Evolutionary conservation across 148 eudicot species (phyloP), one percentile per base, ranked within the genome.

Genomic region (Salicornia ramosissima): DNA sequence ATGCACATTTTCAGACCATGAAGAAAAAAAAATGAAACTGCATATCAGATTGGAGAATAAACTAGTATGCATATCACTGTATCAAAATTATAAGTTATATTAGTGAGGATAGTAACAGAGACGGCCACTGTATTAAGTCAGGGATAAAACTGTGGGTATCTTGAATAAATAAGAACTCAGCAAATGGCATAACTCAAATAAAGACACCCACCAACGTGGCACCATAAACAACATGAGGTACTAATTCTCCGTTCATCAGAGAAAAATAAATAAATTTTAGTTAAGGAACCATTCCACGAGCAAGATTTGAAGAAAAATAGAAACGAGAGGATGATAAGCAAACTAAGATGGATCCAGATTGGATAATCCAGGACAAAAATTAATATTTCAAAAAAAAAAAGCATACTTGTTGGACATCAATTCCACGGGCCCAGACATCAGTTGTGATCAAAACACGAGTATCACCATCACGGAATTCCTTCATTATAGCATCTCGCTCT

Each of bases 341-440:
- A 56, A 28, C n/a, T 14, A 56, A 19, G 4, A 1, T 19, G n/a
- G 0, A 39, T 31, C 46, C 33, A 14, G 11, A 21, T 2, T 40
- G 26, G 67, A 22, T 3, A 24, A 40, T 5, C 18, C 4, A 2
- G 16, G 1, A 51, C 16, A 49, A 19, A n/a, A 13, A 45, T 45
- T 4, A 45, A 45, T 13, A 5, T 45, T 13, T 45, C 49, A 8
- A 45, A 6, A 45, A 1, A 45, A 45, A 45, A 11, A 45, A 36
- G 8, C 40, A 36, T 36, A 85, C 98, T 97, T 94, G 98, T 77
- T 94, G 98, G 55, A 94, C 98, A 82, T 94, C 98, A 72, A 94
- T 78, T 46, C 98, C 98, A 70, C 98, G 83, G 57, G 98, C 97
- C 98, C 97, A 90, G 63, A 94, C 97, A 80, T 94, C 98, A 9